A percentile compares a stretch with the other conserved stretches of the same genome.
Conservation (phyloP, 192 early-diverging fungal species). For the Neocallimastix lanati region DNA sequence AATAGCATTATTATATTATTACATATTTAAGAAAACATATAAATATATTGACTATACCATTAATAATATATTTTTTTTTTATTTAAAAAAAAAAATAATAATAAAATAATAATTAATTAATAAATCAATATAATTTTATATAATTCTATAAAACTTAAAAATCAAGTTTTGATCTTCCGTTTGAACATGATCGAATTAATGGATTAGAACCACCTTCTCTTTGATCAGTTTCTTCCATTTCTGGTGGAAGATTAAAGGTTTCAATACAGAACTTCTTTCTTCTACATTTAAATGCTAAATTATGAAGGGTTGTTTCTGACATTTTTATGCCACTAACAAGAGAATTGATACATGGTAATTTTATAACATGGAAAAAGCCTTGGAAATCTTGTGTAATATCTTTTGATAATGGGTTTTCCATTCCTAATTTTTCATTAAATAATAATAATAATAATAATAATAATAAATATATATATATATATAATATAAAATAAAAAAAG, state of each 20-base stretch:
- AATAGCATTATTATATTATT: too few species aligned
- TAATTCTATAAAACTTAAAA: neutral
- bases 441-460: neutral
- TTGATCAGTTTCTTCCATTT: slow-evolving; percentile 58
- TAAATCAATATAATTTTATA: too few species aligned
- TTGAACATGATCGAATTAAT: neutral
- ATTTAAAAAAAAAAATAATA: too few species aligned
- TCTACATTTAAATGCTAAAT: slow-evolving; percentile 67
- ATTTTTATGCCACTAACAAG: slow-evolving; percentile 23
- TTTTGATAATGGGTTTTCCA: slow-evolving; percentile 23
- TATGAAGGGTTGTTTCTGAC: slow-evolving; percentile 26
- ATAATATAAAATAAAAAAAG: too few species aligned
- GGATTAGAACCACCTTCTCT: slow-evolving; percentile 4
- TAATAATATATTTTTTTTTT: too few species aligned
- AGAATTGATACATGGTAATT: slow-evolving; percentile 58
- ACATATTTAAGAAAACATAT: too few species aligned
- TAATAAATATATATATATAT: too few species aligned
- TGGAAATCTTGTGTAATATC: slow-evolving; percentile 58
- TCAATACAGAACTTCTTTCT: slow-evolving; percentile 84
- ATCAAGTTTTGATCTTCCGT: neutral
- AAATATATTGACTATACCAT: too few species aligned
- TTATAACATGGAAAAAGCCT: slow-evolving; percentile 72
- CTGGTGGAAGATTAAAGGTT: slow-evolving; percentile 84
- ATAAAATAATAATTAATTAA: too few species aligned
- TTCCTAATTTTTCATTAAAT: slow-evolving; percentile 13